A percentile compares a stretch with the other conserved stretches of the same genome.
These are phyloP conservation scores for Chlamydomonas sp. DNA, from an alignment of 139 green algal species.

Conservation along the genomic window DNA sequence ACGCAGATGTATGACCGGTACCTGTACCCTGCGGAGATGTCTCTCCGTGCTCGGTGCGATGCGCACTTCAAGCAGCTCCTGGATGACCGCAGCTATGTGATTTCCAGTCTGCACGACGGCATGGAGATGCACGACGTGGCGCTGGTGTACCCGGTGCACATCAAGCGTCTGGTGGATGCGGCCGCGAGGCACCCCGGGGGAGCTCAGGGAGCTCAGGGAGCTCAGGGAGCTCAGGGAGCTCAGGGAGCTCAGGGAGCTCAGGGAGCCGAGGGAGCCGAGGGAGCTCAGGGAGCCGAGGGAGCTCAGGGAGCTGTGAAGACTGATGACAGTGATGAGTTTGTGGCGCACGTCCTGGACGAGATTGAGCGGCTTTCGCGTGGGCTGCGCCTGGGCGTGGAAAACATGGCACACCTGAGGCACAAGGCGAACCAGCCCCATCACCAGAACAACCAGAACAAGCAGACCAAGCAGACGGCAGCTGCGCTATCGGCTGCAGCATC, in stretches of 20 bases:
- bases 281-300: background rate
- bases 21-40: slow-evolving; percentile 30
- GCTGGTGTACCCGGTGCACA: slow-evolving; percentile 6
- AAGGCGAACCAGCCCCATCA: too few species aligned
- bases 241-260: background rate
- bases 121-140: background rate
- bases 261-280: background rate
- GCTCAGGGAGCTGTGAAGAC: background rate
- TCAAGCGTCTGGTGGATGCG: background rate
- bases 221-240: background rate
- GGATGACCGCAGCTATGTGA: slow-evolving; percentile 7
- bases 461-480: too few species aligned
- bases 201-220: background rate
- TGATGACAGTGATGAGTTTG: too few species aligned
- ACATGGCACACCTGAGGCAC: too few species aligned
- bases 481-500: too few species aligned
- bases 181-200: background rate
- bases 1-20: too few species aligned
- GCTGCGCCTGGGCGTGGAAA: background rate
- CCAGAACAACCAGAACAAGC: too few species aligned
- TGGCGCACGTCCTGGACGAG: background rate
- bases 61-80: background rate
- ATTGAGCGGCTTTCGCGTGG: background rate
- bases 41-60: too few species aligned
- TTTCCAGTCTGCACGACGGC: background rate